Conservation (phyloP, 192 early-diverging fungal genomes). For the Pilaira anomala region DNA sequence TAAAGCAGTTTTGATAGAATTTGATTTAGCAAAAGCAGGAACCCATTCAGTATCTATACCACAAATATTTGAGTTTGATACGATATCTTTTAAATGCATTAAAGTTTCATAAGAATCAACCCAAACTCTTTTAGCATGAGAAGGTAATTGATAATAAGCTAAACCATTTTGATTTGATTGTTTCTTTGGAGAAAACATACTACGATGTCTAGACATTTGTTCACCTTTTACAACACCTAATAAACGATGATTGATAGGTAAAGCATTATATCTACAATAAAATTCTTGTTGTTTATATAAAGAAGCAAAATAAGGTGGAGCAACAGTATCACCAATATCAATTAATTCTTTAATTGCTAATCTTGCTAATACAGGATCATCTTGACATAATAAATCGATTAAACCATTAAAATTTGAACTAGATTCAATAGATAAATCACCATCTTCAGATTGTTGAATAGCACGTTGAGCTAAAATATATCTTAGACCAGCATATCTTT, state of each 20-base stretch:
- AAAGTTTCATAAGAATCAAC: constrained; percentile 20
- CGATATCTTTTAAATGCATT: constrained; percentile 9
- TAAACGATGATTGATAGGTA: constrained; percentile 18
- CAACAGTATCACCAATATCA: constrained; percentile 27
- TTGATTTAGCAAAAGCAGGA: constrained; percentile 26
- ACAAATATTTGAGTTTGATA: constrained; percentile 4
- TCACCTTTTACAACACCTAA: constrained; percentile 28
- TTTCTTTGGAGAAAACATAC: constrained; percentile 12
- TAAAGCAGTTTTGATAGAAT: constrained; percentile 15
- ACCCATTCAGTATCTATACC: constrained; percentile 39
- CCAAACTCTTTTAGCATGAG: constrained; percentile 13
- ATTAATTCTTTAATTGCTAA: constrained; percentile 34
- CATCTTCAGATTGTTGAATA: constrained; percentile 28
- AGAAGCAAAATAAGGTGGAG: constrained; percentile 25
- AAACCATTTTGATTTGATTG: background rate
- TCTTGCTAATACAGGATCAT: constrained; percentile 6
- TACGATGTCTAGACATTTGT: constrained; percentile 26
- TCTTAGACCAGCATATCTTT: constrained; percentile 26
- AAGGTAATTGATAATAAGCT: constrained; percentile 14
- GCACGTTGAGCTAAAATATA: constrained; percentile 26
- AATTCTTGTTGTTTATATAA: constrained; percentile 19
- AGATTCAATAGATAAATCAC: constrained; percentile 27
- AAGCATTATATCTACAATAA: constrained; percentile 14
- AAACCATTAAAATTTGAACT: constrained; percentile 35
- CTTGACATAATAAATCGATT: constrained; percentile 15